Evolutionary conservation across 2,329 filamentous ascomycete genomes (phyloP).

Genomic region (Ophiocordyceps robertsii): DNA sequence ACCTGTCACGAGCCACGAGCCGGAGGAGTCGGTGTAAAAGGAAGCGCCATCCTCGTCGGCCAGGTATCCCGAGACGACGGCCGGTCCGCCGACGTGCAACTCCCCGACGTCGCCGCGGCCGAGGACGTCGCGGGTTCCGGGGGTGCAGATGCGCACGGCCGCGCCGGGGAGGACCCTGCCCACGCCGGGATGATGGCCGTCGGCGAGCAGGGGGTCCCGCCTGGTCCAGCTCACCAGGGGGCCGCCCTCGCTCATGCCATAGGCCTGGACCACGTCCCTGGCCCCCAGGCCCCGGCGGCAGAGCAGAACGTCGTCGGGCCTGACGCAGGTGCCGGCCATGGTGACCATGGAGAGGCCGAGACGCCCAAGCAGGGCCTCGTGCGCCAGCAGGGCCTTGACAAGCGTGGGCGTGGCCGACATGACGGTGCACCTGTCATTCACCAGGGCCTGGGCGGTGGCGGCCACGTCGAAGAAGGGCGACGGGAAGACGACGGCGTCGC

Average conservation of each 20-base stretch:
- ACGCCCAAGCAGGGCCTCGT: conserved; percentile 14
- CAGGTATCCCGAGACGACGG: conserved; percentile 21
- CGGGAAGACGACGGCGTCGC: conserved; percentile 20
- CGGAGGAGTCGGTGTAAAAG: conserved; percentile 21
- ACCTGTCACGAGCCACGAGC: conserved; percentile 24
- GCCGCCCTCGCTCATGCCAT: conserved; percentile 32
- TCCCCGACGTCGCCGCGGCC: conserved; percentile 21
- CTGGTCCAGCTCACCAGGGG: conserved; percentile 26
- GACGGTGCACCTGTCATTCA: conserved; percentile 19
- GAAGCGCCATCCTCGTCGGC: conserved; percentile 9
- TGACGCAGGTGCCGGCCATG: conserved; percentile 19
- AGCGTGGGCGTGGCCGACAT: conserved; percentile 27
- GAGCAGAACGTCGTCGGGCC: conserved; percentile 15
- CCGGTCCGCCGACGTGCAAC: conserved; percentile 23
- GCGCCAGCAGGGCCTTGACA: conserved; percentile 16
- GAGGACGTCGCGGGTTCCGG: conserved; percentile 14
- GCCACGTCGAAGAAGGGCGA: conserved; percentile 19
- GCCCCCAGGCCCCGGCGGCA: conserved; percentile 19
- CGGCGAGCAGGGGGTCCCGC: conserved; percentile 14
- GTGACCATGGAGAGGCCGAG: conserved; percentile 19
- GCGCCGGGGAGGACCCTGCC: conserved; percentile 27
- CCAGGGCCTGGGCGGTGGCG: conserved; percentile 17
- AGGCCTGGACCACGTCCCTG: conserved; percentile 20
- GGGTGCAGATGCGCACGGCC: conserved; percentile 22
- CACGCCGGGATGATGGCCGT: conserved; percentile 23